These are phyloP conservation scores for Passiflora organensis DNA, from an alignment of 345 rosid species.

Conservation along the genomic window DNA sequence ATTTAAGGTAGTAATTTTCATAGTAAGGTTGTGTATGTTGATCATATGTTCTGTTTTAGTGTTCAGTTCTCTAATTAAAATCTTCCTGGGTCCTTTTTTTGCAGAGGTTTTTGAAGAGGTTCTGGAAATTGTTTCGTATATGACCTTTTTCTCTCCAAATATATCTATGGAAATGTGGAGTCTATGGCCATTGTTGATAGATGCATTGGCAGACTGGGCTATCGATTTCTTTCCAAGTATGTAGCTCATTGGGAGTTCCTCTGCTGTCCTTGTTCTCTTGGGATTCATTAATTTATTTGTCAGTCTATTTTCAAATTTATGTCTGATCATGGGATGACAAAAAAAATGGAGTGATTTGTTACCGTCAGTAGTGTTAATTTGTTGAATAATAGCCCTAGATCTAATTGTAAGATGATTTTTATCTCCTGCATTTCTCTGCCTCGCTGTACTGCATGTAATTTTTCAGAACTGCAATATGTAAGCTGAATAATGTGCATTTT, in stretches of 20 bases:
- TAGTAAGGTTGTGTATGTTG: not conserved
- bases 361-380: too few relatives aligned
- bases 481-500: too few relatives aligned
- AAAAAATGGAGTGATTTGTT: too few relatives aligned
- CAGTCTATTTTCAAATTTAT: too few relatives aligned
- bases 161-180: constrained; percentile 96
- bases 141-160: constrained; percentile 94
- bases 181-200: constrained; percentile 96
- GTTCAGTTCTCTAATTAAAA: not conserved
- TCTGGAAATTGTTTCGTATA: constrained; percentile 93
- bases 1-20: too few relatives aligned
- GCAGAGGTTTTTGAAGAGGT: constrained; percentile 99
- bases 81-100: constrained; percentile 17
- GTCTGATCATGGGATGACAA: too few relatives aligned
- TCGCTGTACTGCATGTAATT: too few relatives aligned
- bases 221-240: constrained; percentile 93
- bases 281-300: not conserved
- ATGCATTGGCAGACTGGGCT: constrained; percentile 94
- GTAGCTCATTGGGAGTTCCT: constrained; percentile 5
- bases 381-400: too few relatives aligned
- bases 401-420: too few relatives aligned
- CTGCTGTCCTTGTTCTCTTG: not conserved
- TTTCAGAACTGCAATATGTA: too few relatives aligned
- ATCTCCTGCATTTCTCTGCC: too few relatives aligned
- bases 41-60: not conserved